phyloP scores from a whole-genome alignment of 169 alveolate species.

The Theileria annulata region DNA sequence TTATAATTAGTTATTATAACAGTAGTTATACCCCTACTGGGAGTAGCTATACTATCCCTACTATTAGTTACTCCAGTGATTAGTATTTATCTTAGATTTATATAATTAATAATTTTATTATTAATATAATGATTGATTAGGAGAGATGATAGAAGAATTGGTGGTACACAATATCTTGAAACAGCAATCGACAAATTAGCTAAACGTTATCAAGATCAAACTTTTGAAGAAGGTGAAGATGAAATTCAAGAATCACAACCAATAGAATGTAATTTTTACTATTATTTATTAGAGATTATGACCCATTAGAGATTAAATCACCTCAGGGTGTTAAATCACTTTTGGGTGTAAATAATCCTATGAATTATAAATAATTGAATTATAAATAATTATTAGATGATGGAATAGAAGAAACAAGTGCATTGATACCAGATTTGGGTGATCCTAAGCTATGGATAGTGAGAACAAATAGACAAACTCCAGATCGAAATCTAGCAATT shows the following conservation, averaged over 20 bases:
- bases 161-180: conserved; percentile 84
- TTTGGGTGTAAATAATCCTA: not conserved
- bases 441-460: conserved; percentile 85
- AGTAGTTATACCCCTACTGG: no score
- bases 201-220: conserved; percentile 77
- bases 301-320: no score
- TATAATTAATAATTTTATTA: no score
- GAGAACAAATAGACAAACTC: conserved; percentile 69
- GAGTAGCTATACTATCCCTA: not conserved
- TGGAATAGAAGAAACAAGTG: conserved; percentile 52
- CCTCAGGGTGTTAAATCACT: no score
- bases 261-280: not conserved
- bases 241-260: conserved; percentile 15
- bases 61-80: conserved; percentile 16
- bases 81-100: no score
- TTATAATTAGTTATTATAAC: no score
- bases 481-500: conserved; percentile 76
- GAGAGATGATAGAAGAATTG: conserved; percentile 68
- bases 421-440: conserved; percentile 69
- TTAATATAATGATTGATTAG: conserved; percentile 22
- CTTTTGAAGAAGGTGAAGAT: conserved; percentile 71
- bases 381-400: conserved; percentile 36
- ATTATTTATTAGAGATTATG: conserved; percentile 43
- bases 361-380: conserved; percentile 24
- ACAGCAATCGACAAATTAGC: conserved; percentile 82